Evolutionary conservation across 2,329 filamentous ascomycete species (phyloP), one percentile per base, ranked within the genome.

Genomic region (Coniochaeta sp.): DNA sequence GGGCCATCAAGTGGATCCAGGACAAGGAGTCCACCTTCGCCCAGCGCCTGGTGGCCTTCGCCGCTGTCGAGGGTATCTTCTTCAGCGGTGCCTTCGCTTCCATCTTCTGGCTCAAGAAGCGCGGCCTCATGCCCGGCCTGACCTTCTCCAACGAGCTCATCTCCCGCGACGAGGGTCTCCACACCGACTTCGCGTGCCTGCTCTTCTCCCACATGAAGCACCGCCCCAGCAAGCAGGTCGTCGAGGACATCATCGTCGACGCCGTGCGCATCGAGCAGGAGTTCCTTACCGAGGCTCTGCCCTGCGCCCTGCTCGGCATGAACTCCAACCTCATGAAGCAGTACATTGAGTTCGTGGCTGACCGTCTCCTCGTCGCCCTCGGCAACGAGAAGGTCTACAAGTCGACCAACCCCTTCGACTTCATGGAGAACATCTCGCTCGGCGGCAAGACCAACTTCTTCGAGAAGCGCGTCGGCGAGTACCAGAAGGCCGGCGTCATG

Each of bases 51-150:
- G 87, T 99, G 57, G 94, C 94, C 59, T 99, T 99, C 64, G 94
- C 94, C 58, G 94, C 94, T 42, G 91, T 99, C 51, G 94, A 99
- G 77, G 94, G 94, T 68, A 99, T 99, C 77, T 99, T 99, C 86
- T 99, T 99, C 85, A 94, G 87, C 62, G 94, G 94, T 58, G 95
- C 94, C 22, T 99, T 99, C 65, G 94, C 94, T 4, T 95, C 94
- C 60, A 97, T 99, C 76, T 99, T 99, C 82, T 99, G 94, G 94
- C 81, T 99, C 67, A 99, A 97, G 89, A 99, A 99, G 86, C 94
- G 95, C 71, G 94, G 94, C 62, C 85, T 99, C 61, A 99, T 99
- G 94, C 88, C 94, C 47, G 94, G 94, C 63, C 82, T 99, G 57
- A 97, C 94, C 61, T 99, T 99, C 79, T 97, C 94, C 70, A 99